These are phyloP conservation scores for Teratosphaeriaceae sp. DNA, from an alignment of 2,329 filamentous ascomycete species.

Conservation along the genomic window DNA sequence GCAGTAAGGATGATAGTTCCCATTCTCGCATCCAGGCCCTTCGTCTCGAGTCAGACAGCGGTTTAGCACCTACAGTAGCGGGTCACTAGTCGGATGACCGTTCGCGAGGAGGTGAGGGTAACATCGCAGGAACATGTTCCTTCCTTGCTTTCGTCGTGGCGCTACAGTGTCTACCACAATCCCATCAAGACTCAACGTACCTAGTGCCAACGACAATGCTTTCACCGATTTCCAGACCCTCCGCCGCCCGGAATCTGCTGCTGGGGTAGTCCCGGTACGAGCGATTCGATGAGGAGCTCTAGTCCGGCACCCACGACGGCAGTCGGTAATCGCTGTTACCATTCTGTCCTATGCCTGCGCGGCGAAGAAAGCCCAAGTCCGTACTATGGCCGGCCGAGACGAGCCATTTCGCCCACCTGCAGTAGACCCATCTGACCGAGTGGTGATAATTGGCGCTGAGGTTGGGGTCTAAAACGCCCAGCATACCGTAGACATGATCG, in stretches of 20 bases:
- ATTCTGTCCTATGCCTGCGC: not conserved
- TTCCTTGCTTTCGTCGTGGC: not conserved
- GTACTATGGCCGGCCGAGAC: not conserved
- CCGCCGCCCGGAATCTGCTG: not conserved
- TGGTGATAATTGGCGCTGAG: not conserved
- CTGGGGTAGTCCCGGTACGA: not conserved
- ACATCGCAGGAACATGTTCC: not conserved
- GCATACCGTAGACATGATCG: not conserved
- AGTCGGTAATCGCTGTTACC: not conserved
- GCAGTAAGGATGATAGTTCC: not conserved
- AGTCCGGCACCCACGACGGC: not conserved
- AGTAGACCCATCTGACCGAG: not conserved
- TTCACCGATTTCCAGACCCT: not conserved
- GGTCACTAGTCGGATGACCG: not conserved
- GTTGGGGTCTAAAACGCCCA: not conserved
- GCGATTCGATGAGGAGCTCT: not conserved
- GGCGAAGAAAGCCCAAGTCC: not conserved
- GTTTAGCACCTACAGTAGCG: not conserved
- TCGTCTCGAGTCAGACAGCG: not conserved
- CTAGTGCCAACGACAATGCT: not conserved
- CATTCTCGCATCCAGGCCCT: not conserved
- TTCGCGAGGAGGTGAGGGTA: not conserved
- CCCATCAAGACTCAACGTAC: not conserved
- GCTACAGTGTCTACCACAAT: not conserved
- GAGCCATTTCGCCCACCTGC: not conserved